Percentiles rank a stretch among this genome's conserved stretches.
These are phyloP conservation scores for Taxawa tesnikishii DNA, from an alignment of 2,329 filamentous ascomycete species.

Conservation along the genomic window DNA sequence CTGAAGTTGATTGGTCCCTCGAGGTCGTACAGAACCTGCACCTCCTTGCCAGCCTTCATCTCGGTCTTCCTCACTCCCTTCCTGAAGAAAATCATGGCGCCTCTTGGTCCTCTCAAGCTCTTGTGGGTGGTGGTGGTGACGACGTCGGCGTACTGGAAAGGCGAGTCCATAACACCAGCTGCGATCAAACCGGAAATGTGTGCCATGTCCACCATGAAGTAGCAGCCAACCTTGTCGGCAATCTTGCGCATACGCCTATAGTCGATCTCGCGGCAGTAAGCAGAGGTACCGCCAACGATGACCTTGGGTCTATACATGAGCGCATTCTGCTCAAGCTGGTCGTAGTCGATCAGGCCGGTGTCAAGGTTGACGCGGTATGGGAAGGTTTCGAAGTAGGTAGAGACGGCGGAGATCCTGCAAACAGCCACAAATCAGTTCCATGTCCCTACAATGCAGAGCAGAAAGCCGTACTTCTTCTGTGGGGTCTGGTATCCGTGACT, in stretches of 20 bases:
- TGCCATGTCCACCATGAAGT: slow-evolving; percentile 91
- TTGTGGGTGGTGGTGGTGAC: slow-evolving; percentile 99
- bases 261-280: slow-evolving; percentile 92
- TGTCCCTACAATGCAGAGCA: neutral
- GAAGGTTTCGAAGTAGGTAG: slow-evolving; percentile 97
- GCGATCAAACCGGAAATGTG: slow-evolving; percentile 93
- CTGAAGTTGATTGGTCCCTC: slow-evolving; percentile 97
- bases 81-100: slow-evolving; percentile 97
- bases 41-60: slow-evolving; percentile 71
- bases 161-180: slow-evolving; percentile 79
- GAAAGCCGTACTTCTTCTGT: slow-evolving; percentile 52
- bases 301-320: slow-evolving; percentile 88
- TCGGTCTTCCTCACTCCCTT: slow-evolving; percentile 78
- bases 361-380: slow-evolving; percentile 85
- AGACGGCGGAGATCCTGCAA: slow-evolving; percentile 75
- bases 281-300: slow-evolving; percentile 86
- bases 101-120: slow-evolving; percentile 84
- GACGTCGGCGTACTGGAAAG: slow-evolving; percentile 81
- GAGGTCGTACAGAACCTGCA: slow-evolving; percentile 69
- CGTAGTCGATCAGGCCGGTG: slow-evolving; percentile 92
- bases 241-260: slow-evolving; percentile 87
- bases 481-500: slow-evolving; percentile 97
- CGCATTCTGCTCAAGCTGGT: slow-evolving; percentile 76
- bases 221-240: slow-evolving; percentile 81
- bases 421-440: neutral